A percentile compares a stretch with the other conserved stretches of the same genome.
Conservation (phyloP, 2,329 filamentous ascomycete species). For the Rosellinia necatrix region DNA sequence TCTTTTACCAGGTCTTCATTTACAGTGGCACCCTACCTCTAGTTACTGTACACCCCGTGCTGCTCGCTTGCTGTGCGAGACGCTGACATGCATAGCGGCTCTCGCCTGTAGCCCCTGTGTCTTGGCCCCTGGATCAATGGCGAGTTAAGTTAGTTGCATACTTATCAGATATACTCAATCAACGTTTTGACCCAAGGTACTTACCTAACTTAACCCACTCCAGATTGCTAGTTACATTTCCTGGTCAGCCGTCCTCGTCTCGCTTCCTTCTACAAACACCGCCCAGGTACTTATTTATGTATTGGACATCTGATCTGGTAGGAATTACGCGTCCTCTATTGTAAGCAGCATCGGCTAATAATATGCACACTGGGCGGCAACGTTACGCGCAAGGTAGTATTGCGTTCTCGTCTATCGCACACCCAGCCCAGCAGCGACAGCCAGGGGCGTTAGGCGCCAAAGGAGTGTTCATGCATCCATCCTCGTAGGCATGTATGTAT, state of each 20-base stretch:
- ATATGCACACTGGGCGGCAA: neutral
- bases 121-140: no score
- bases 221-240: no score
- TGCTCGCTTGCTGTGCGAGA: no score
- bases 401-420: neutral
- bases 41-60: neutral
- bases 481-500: no score
- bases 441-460: neutral
- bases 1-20: neutral
- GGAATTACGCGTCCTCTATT: neutral
- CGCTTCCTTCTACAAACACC: no score
- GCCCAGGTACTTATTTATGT: neutral
- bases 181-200: no score
- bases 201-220: neutral
- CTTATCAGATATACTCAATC: no score
- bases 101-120: neutral
- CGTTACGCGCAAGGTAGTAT: neutral
- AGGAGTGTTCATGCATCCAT: neutral
- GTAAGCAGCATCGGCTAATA: neutral
- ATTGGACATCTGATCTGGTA: neutral
- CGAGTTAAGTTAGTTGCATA: no score
- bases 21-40: neutral
- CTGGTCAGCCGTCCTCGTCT: no score
- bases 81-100: constrained; percentile 1
- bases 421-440: constrained; percentile 20